Conservation (phyloP, 1,284 basidiomycete genomes). For the Heterobasidion occidentale region DNA sequence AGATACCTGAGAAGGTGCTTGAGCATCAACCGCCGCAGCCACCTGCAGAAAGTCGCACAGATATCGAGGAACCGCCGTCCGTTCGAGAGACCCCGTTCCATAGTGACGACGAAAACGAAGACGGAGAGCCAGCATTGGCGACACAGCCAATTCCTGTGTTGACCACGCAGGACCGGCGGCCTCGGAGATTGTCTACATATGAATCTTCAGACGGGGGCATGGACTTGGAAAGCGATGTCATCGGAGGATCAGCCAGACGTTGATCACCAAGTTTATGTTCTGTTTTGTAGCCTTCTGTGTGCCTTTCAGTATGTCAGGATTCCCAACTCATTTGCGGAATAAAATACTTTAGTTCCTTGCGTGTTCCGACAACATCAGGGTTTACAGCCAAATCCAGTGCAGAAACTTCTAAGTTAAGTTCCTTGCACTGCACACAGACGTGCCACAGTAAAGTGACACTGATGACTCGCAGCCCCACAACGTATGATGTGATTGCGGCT, state of each 20-base stretch:
- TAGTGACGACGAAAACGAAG: constrained; percentile 18
- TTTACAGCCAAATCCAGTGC: too few species aligned
- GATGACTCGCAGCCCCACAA: too few species aligned
- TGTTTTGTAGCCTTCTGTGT: too few species aligned
- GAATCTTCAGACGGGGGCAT: constrained; percentile 34
- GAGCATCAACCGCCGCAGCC: constrained; percentile 23
- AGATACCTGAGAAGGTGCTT: constrained; percentile 58
- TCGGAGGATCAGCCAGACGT: constrained; percentile 28
- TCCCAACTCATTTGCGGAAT: too few species aligned
- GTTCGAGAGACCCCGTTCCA: constrained; percentile 11
- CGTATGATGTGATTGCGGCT: too few species aligned
- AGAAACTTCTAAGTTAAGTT: too few species aligned
- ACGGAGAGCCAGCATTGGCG: background rate
- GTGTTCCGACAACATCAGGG: too few species aligned
- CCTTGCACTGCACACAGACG: too few species aligned
- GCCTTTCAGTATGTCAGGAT: too few species aligned
- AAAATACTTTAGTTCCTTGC: too few species aligned
- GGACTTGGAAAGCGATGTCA: constrained; percentile 32
- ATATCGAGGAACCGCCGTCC: background rate
- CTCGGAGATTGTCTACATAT: constrained; percentile 33
- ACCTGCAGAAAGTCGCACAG: background rate
- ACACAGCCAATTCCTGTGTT: constrained; percentile 6
- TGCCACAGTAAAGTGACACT: too few species aligned
- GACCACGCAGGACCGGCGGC: constrained; percentile 2
- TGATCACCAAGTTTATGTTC: too few species aligned